Conservation (phyloP, 164 flowering plant species). For the Litsea cubeba region DNA sequence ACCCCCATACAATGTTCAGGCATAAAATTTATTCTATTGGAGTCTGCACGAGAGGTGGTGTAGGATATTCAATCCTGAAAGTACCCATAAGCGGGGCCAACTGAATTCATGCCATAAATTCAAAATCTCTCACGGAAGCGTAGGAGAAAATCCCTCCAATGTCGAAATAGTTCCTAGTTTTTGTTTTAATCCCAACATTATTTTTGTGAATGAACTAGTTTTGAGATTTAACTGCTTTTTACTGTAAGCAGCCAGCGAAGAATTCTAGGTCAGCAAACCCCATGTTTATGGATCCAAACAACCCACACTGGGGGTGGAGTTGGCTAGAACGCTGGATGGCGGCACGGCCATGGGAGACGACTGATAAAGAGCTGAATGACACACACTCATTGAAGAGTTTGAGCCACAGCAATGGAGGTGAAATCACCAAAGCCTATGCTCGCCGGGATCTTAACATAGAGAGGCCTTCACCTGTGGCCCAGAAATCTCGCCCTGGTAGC, state of each 20-base stretch:
- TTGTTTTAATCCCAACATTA: neutral
- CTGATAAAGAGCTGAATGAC: slow-evolving; percentile 49
- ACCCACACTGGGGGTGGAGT: slow-evolving; percentile 99
- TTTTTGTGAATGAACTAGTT: neutral
- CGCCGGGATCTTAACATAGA: slow-evolving; percentile 33
- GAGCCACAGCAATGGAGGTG: slow-evolving; percentile 35
- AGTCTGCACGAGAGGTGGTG: too few relatives aligned
- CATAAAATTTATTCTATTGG: too few relatives aligned
- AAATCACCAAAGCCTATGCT: slow-evolving; percentile 47
- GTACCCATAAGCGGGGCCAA: too few relatives aligned
- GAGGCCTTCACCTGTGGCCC: slow-evolving; percentile 45
- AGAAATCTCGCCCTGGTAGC: slow-evolving; percentile 28
- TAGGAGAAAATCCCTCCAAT: too few relatives aligned
- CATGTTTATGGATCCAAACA: slow-evolving; percentile 69
- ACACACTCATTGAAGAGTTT: slow-evolving; percentile 44
- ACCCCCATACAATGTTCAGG: too few relatives aligned
- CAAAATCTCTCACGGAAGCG: too few relatives aligned
- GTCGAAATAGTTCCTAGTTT: too few relatives aligned
- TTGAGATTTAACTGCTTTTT: too few relatives aligned
- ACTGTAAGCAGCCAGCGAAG: slow-evolving; percentile 51
- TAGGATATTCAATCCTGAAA: too few relatives aligned
- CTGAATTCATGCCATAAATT: too few relatives aligned
- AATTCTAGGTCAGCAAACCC: slow-evolving; percentile 46
- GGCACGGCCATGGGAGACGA: slow-evolving; percentile 68
- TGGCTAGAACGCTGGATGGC: slow-evolving; percentile 98